These are phyloP conservation scores for Blastomyces percursus DNA, from an alignment of 2,329 filamentous ascomycete genomes.

Conservation along the genomic window DNA sequence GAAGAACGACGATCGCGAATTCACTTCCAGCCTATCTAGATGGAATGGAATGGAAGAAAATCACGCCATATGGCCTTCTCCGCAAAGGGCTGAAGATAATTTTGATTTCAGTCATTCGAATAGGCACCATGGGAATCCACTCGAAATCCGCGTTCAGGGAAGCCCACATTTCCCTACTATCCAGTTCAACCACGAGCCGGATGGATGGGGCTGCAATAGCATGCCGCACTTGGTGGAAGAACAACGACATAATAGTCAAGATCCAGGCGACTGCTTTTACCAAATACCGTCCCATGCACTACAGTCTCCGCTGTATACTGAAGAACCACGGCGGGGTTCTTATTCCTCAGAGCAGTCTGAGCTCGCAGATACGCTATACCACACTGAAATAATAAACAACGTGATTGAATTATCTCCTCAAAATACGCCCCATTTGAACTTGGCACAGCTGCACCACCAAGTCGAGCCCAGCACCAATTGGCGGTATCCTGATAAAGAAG, in stretches of 20 bases:
- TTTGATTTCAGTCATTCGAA: neutral
- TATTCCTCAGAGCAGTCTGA: slow-evolving; percentile 26
- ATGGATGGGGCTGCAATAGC: slow-evolving; percentile 8
- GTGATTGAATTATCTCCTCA: slow-evolving; percentile 11
- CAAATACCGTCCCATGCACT: slow-evolving; percentile 24
- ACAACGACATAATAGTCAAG: neutral
- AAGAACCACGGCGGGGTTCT: slow-evolving; percentile 21
- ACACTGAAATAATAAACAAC: slow-evolving; percentile 2
- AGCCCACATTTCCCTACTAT: neutral
- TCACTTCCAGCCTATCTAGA: neutral
- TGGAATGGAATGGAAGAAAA: neutral
- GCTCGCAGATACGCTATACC: neutral
- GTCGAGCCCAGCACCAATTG: slow-evolving; percentile 20
- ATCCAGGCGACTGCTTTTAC: slow-evolving; percentile 18
- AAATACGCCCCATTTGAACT: neutral
- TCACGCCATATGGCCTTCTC: neutral
- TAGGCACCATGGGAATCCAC: neutral
- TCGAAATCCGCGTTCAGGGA: neutral
- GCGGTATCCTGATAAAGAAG: slow-evolving; percentile 31
- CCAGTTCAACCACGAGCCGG: neutral
- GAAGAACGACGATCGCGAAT: neutral
- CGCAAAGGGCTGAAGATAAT: neutral
- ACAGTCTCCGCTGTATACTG: slow-evolving; percentile 22
- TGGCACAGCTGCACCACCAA: slow-evolving; percentile 19
- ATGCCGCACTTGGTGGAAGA: slow-evolving; percentile 1